Evolutionary conservation across 192 early-diverging fungal species (phyloP).

Genomic region (Podila horticola): DNA sequence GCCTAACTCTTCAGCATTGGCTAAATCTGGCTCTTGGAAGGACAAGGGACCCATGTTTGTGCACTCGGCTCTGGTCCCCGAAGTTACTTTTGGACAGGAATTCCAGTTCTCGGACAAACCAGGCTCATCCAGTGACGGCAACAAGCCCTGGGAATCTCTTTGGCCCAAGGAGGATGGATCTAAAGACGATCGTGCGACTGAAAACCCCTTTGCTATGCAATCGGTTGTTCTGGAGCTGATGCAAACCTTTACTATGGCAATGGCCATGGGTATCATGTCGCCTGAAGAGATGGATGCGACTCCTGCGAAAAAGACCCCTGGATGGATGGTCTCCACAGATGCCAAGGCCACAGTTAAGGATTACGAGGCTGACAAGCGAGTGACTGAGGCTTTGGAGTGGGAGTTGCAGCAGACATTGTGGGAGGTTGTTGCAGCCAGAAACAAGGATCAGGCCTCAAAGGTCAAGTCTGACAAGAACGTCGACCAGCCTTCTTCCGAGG

Average conservation of each 20-base stretch:
- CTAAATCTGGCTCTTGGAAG: slow-evolving; percentile 23
- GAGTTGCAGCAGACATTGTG: slow-evolving; percentile 32
- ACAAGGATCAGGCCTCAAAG: background rate
- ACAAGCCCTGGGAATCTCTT: background rate
- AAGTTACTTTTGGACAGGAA: slow-evolving; percentile 14
- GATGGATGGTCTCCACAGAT: background rate
- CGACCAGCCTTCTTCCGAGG: slow-evolving; percentile 4
- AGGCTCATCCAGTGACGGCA: background rate
- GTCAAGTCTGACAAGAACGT: background rate
- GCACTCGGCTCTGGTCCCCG: slow-evolving; percentile 27
- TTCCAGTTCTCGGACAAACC: slow-evolving; percentile 25
- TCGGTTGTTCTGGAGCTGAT: slow-evolving; percentile 37
- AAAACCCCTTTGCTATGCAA: slow-evolving; percentile 24
- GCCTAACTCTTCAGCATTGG: slow-evolving; percentile 24
- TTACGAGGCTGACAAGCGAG: slow-evolving; percentile 27
- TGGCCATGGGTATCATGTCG: background rate
- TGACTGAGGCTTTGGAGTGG: slow-evolving; percentile 24
- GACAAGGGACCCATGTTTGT: slow-evolving; percentile 27
- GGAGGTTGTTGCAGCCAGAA: slow-evolving; percentile 3
- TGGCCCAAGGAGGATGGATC: slow-evolving; percentile 24
- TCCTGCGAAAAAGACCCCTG: background rate
- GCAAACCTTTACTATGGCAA: slow-evolving; percentile 10
- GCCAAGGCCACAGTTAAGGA: slow-evolving; percentile 21
- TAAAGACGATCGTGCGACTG: slow-evolving; percentile 10
- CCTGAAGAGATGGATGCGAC: background rate